Evolutionary conservation across 2,329 filamentous ascomycete genomes (phyloP), one percentile per base, ranked within the genome.

Genomic region (Aspergillus quadricinctus): DNA sequence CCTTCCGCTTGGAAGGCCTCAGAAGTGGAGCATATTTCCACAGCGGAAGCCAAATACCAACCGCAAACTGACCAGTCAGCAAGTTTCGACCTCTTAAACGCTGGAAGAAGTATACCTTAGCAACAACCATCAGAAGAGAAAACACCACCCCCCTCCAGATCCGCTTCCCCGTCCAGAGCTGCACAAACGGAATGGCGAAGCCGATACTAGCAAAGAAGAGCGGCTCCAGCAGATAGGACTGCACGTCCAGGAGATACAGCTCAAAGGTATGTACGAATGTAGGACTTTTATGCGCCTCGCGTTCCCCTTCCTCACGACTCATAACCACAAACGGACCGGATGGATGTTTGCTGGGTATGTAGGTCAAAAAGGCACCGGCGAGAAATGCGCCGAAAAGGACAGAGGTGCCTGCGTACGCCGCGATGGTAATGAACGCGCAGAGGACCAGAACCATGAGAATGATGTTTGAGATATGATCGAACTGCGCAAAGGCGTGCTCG

Each of bases 261-360:
- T 75, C 72, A 54, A 75, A 76, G 0, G 73, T 75, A 52, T 75
- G 71, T 0, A 71, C 62, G 49, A 76, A 76, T 0, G 67, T 73
- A 3, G 73, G 74, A 5, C 67, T 70, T 54, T 73, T 73, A n/a
- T 69, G 56, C 1, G 49, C 60, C 19, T 71, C 64, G 2, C 60
- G 52, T 56, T 75, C 72, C 2, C 69, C 72, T n/a, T 72, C 59
- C 45, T 73, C 69, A 0, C 68, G 69, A 21, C 61, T 69, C 59
- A 68, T 63, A 8, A 72, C 67, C 1, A 73, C 67, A 54, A 75
- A 75, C 0, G 73, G 73, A 1, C 66, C 69, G 14, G 70, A 67
- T 1, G 72, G 66, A 8, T 70, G 68, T 51, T 70, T 74, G 59
- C 67, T 72, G 2, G 74, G 69, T 7, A 77, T 57, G 11, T 72